Evolutionary conservation across 2,329 filamentous ascomycete genomes (phyloP).

Genomic region (Claviceps spartinae): DNA sequence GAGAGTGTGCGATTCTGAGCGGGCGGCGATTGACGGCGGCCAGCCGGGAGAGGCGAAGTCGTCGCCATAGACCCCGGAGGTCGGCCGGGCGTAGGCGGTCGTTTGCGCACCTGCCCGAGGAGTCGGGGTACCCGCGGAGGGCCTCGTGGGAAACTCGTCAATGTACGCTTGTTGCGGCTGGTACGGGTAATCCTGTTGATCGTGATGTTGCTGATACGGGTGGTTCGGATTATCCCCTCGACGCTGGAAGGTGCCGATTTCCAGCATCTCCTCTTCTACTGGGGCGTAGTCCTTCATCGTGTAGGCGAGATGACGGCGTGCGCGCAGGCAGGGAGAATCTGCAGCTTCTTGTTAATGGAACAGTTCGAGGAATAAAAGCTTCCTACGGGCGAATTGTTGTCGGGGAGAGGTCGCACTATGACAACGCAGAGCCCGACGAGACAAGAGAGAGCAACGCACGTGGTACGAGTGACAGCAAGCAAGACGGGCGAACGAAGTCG

Average conservation of each 20-base stretch:
- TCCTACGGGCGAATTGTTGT: background rate
- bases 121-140: constrained; percentile 1
- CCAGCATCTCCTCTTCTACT: constrained; percentile 22
- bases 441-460: background rate
- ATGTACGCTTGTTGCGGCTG: constrained; percentile 15
- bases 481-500: background rate
- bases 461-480: background rate
- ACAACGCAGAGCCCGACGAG: background rate
- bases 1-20: constrained; percentile 17
- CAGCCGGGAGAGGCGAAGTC: constrained; percentile 7
- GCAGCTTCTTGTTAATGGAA: background rate
- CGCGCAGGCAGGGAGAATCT: background rate
- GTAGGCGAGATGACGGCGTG: background rate
- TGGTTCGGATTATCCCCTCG: constrained; percentile 5
- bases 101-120: background rate
- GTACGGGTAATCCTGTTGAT: constrained; percentile 15
- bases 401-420: background rate
- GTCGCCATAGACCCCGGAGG: constrained; percentile 3
- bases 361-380: background rate
- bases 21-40: constrained; percentile 9
- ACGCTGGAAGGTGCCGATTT: constrained; percentile 18
- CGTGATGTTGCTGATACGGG: constrained; percentile 5
- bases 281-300: constrained; percentile 17
- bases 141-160: constrained; percentile 3
- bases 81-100: constrained; percentile 2